Base-by-base conservation (phyloP, 805 yeast species). In the Monosporozyma solicola region DNA sequence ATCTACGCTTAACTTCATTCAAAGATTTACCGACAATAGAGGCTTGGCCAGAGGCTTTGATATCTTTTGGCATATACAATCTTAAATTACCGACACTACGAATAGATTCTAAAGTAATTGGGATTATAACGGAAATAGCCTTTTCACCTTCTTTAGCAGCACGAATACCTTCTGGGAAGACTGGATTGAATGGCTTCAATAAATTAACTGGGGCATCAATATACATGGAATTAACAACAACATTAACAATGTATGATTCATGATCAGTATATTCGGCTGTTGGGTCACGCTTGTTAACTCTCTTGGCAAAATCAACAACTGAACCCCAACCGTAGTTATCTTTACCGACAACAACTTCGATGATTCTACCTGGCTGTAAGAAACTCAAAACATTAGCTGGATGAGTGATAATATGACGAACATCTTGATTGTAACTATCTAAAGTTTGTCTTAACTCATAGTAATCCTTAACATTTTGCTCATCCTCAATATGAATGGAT, bases 281-380 rank as follows among this genome's bases (percentile, higher is more conserved):
- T 24, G 80, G 79, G 58, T 79, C 76, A 64, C 85, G 77, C 62
- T 82, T 85, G 62, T 74, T 80, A 48, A 72, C 70, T 66, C 98
- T 78, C 69, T 89, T 91, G 44, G 80, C 75, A 60, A 84, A 87
- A 48, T 82, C 80, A 10, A 87, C 82, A 11, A 91, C 94, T 65
- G 87, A 85, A 54, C 92, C 97, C 99, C 99, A 94, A n/a, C 97
- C 97, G 66, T 90, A 95, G 55, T 89, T 86, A 48, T 78, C 69
- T 6, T 72, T 73, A 29, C 60, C 66, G 49, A 91, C 75, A 52
- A 76, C 76, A 11, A 91, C 80, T 60, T 83, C 81, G 35, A 91
- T 71, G 54, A 94, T 77, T 69, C 99, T 80, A 32, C 99, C 99
- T 15, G 87, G 83, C 67, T 90, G 95, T 61, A 94, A 73, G 66